Evolutionary conservation across 108 stramenopile species (phyloP).

Genomic region (Mediolabrus comicus): DNA sequence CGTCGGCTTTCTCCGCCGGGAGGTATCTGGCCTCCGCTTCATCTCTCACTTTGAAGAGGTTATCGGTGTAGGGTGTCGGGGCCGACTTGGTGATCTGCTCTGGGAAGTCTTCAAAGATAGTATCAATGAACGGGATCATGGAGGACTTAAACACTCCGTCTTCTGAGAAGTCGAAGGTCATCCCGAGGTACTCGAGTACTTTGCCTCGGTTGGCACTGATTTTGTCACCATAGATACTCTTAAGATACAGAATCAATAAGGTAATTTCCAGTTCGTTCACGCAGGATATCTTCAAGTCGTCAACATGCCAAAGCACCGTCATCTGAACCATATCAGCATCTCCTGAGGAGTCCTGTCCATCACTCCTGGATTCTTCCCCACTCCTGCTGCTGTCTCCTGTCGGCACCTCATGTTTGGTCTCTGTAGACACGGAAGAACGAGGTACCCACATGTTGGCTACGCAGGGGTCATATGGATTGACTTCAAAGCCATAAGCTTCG

Average conservation of each 20-base stretch:
- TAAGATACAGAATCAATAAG: not conserved
- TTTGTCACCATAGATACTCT: conserved; percentile 1
- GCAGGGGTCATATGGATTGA: conserved; percentile 64
- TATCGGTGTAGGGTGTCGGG: not conserved
- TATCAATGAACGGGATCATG: conserved; percentile 36
- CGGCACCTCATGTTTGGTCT: too few relatives aligned
- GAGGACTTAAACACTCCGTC: conserved; percentile 18
- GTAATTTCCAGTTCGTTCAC: conserved; percentile 7
- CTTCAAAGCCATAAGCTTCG: conserved; percentile 36
- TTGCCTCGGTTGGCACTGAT: conserved; percentile 27
- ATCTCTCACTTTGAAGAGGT: conserved; percentile 7
- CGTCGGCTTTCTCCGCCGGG: not conserved
- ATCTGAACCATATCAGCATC: too few relatives aligned
- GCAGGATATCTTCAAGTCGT: conserved; percentile 53
- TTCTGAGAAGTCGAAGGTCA: conserved; percentile 36
- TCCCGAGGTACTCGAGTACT: conserved; percentile 50
- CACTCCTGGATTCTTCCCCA: too few relatives aligned
- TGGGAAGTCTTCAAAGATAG: conserved; percentile 11
- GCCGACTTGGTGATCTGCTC: not conserved
- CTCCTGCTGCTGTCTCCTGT: too few relatives aligned
- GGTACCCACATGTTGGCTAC: conserved; percentile 56
- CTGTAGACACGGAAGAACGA: too few relatives aligned
- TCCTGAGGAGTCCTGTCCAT: too few relatives aligned
- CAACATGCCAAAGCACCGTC: conserved; percentile 55
- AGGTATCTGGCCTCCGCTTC: not conserved